Conservation (phyloP, 371 early-diverging fungal genomes). For the Actinomortierella wolfii region DNA sequence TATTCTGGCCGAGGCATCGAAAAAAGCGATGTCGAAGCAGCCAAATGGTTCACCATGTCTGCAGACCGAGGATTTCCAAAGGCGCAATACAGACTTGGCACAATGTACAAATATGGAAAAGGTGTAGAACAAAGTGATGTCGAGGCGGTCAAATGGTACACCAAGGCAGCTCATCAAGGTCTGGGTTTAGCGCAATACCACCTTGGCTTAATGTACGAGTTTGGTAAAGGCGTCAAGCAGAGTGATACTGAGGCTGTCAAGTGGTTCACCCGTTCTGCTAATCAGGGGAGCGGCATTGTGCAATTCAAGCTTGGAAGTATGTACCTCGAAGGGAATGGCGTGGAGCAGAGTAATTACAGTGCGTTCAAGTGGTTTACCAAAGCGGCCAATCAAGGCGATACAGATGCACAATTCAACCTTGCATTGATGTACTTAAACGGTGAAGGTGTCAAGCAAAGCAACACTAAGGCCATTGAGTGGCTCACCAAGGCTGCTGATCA, state of each 20-base stretch:
- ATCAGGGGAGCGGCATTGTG: constrained; percentile 79
- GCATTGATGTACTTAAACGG: constrained; percentile 87
- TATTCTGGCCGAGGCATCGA: constrained; percentile 81
- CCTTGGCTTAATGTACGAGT: constrained; percentile 83
- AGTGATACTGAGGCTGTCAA: constrained; percentile 67
- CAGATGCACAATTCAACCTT: constrained; percentile 74
- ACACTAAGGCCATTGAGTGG: constrained; percentile 71
- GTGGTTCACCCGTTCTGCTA: constrained; percentile 76
- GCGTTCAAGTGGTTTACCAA: constrained; percentile 83
- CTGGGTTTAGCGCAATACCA: constrained; percentile 77
- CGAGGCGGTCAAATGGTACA: constrained; percentile 75
- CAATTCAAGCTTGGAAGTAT: constrained; percentile 82
- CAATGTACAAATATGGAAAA: constrained; percentile 84
- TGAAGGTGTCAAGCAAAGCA: constrained; percentile 69
- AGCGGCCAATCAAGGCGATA: constrained; percentile 80
- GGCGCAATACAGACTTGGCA: constrained; percentile 82
- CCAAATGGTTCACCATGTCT: constrained; percentile 70
- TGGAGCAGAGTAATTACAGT: constrained; percentile 54
- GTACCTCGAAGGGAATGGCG: constrained; percentile 78
- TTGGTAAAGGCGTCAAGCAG: constrained; percentile 77
- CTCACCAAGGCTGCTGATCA: constrained; percentile 63
- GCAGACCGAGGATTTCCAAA: constrained; percentile 70
- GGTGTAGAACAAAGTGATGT: constrained; percentile 67
- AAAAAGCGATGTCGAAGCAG: constrained; percentile 66
- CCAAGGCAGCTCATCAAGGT: constrained; percentile 62